Percentiles rank a stretch among this genome's conserved stretches.
Conservation (phyloP, 163 green algal species). For the Chlorella variabilis region DNA sequence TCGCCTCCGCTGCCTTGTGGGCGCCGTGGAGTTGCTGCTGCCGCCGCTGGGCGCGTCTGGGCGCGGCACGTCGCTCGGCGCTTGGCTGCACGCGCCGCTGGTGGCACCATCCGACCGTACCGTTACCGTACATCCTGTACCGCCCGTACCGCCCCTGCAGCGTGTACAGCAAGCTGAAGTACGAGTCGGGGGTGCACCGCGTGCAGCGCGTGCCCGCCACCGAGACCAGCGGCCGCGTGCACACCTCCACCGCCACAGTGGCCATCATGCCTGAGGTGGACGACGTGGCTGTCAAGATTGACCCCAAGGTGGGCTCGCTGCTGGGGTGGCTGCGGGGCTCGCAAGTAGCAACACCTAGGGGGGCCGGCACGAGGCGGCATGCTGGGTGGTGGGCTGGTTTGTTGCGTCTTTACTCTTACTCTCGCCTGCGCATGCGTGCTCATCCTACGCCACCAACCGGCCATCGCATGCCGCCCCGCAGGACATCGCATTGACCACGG, state of each 20-base stretch:
- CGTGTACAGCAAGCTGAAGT: constrained; percentile 99
- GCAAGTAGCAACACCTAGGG: not conserved
- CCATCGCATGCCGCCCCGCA: not conserved
- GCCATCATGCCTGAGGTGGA: constrained; percentile 89
- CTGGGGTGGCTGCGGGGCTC: not conserved
- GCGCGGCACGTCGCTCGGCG: too few species aligned
- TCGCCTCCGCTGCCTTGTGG: too few species aligned
- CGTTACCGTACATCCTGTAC: too few species aligned
- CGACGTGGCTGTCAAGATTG: constrained; percentile 76
- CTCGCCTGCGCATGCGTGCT: too few species aligned
- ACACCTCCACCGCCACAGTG: constrained; percentile 97
- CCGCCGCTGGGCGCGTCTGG: too few species aligned
- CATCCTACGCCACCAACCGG: too few species aligned
- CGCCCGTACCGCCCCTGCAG: too few species aligned
- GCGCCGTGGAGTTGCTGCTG: too few species aligned
- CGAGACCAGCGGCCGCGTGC: constrained; percentile 89
- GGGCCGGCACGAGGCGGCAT: not conserved
- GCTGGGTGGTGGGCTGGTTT: too few species aligned
- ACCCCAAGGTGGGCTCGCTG: constrained; percentile 53
- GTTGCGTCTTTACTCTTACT: too few species aligned
- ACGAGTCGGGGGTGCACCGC: constrained; percentile 96
- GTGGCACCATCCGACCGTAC: too few species aligned
- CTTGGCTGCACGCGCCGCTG: too few species aligned
- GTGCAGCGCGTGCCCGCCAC: constrained; percentile 97
- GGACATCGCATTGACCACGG: constrained; percentile 66